Evolutionary conservation across 495 filamentous ascomycete species (phyloP), one percentile per base, ranked within the genome.

Genomic region (Aspergillus ostianus): DNA sequence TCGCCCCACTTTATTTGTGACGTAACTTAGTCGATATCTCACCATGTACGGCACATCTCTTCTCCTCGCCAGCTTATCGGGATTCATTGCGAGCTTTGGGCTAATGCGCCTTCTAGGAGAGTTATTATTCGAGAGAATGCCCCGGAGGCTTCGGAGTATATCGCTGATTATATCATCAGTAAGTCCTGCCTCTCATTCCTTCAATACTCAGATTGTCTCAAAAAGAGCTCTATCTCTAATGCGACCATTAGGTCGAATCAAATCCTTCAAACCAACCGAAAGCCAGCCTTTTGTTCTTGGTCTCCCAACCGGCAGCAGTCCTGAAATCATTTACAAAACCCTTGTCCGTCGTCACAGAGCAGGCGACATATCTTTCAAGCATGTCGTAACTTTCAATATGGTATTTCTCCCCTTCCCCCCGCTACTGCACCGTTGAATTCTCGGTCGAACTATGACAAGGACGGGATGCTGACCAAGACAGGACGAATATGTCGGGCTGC

Each of bases 301-400:
- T 53, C 82, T 95, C 15, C 91, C 91, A 4, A 93, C 91, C 21
- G 91, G 91, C 19, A 90, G 86, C 64, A 91, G 86, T 61, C 91
- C 90, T 0, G 83, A 90, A 55, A 80, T 84, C 53, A 86, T 93
- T 67, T 95, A 95, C 82, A 85, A 83, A 70, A 82, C 84, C 65
- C 79, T 93, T 0, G 90, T 93, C 10, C 82, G 86, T 67, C 85
- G 82, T 59, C 84, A 91, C 79, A 89, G 91, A 71, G 82, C 85
- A 46, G 89, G 89, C 61, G 83, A 89, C 63, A 87, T 94, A 61
- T 92, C 90, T 0, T 94, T 93, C 69, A 87, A 86, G 65, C 85
- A 93, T 88, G 90, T 94, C 64, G 81, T 92, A 66, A 94, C 90
- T 8, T 93, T 93, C 78, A 95, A 95, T 71, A 95, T 95, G 91